Conservation (phyloP, 441 rosid species). For the Flueggea neowawraea region DNA sequence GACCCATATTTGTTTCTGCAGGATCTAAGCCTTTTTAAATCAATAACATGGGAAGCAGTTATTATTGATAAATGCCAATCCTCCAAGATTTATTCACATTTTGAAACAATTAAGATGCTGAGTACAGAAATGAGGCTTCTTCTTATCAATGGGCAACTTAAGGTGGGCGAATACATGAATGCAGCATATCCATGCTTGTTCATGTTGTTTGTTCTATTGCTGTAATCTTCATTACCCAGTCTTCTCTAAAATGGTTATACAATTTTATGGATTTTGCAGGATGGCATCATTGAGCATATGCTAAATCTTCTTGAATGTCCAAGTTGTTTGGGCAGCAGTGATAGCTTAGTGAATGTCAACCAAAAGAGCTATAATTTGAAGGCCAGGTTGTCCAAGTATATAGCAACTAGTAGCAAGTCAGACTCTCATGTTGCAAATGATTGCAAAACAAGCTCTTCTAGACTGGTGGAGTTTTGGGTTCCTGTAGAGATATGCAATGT, state of each 20-base stretch:
- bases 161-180: constrained; percentile 33
- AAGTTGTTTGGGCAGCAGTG: constrained; percentile 11
- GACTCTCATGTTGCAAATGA: constrained; percentile 31
- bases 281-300: constrained; percentile 26
- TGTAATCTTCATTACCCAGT: no score
- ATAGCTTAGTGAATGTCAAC: constrained; percentile 22
- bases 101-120: constrained; percentile 38
- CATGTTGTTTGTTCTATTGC: not conserved
- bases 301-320: constrained; percentile 34
- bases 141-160: constrained; percentile 44
- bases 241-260: no score
- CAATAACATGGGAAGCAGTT: constrained; percentile 47
- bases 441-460: constrained; percentile 40
- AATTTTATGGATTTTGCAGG: constrained; percentile 34
- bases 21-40: constrained; percentile 37
- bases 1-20: constrained; percentile 27
- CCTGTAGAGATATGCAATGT: constrained; percentile 75
- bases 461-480: constrained; percentile 88
- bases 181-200: not conserved
- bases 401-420: constrained; percentile 34
- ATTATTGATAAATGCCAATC: constrained; percentile 53
- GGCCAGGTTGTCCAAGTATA: constrained; percentile 40
- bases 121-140: constrained; percentile 42
- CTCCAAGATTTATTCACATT: constrained; percentile 19
- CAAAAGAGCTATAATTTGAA: constrained; percentile 28